These are phyloP conservation scores for Aspergillus vadensis DNA, from an alignment of 2,329 filamentous ascomycete species.

Conservation along the genomic window DNA sequence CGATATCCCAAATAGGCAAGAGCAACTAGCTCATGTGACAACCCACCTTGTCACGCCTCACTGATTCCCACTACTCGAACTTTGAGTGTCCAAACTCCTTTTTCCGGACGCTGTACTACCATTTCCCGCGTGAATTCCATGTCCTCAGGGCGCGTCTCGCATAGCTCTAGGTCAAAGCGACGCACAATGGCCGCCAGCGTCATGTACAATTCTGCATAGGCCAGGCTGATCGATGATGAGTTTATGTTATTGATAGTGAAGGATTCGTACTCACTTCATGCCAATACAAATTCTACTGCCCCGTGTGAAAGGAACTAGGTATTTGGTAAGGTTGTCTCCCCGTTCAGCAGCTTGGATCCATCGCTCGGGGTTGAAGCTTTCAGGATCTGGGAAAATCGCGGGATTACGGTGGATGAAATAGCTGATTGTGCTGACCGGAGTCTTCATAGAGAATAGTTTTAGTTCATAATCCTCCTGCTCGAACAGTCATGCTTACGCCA, in stretches of 20 bases:
- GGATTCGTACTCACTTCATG: neutral
- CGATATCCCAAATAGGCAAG: neutral
- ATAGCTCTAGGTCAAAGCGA: slow-evolving; percentile 3
- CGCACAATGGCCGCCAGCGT: neutral
- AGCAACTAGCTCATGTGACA: neutral
- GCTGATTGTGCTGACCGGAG: slow-evolving; percentile 3
- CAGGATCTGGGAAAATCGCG: neutral
- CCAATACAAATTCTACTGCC: slow-evolving; percentile 1
- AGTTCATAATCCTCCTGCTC: neutral
- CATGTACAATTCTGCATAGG: slow-evolving; percentile 1
- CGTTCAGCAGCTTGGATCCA: slow-evolving; percentile 6
- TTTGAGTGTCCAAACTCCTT: neutral
- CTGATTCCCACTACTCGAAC: neutral
- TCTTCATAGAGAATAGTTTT: neutral
- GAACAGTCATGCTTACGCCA: neutral
- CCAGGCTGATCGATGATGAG: neutral
- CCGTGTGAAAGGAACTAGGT: neutral
- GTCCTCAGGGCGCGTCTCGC: neutral
- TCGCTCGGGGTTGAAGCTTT: slow-evolving; percentile 1
- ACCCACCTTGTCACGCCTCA: neutral
- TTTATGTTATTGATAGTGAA: neutral
- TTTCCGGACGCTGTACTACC: neutral
- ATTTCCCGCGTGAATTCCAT: slow-evolving; percentile 1
- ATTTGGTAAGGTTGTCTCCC: neutral
- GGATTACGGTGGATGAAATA: slow-evolving; percentile 7